phyloP scores from a whole-genome alignment of 176 grass and related monocot genomes.

The Oryza rufipogon region DNA sequence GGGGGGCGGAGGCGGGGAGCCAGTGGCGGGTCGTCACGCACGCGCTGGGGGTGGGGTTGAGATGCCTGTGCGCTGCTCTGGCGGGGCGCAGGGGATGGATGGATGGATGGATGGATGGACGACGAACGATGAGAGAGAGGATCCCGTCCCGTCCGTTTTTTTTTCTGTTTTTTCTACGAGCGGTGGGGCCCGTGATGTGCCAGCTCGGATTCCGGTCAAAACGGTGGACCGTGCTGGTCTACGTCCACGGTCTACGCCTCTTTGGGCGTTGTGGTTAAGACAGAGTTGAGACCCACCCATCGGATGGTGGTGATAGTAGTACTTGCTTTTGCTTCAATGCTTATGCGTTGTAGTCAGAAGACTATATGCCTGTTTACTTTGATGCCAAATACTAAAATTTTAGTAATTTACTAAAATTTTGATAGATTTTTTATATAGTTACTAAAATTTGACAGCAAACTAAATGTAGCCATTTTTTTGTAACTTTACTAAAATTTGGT shows the following conservation, averaged over 20 bases:
- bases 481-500: too few relatives aligned
- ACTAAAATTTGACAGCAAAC: too few relatives aligned
- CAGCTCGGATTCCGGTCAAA: conserved; percentile 33
- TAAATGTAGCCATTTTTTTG: too few relatives aligned
- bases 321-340: not conserved
- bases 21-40: conserved; percentile 8
- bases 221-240: conserved; percentile 23
- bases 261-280: not conserved
- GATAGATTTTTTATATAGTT: too few relatives aligned
- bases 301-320: too few relatives aligned
- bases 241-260: not conserved
- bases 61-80: too few relatives aligned
- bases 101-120: too few relatives aligned
- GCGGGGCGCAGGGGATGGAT: not conserved
- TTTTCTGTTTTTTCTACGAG: not conserved
- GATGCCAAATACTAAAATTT: too few relatives aligned
- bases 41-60: not conserved
- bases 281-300: not conserved
- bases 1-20: not conserved
- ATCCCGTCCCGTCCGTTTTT: not conserved
- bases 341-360: not conserved
- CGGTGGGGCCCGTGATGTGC: not conserved
- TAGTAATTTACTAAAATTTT: too few relatives aligned
- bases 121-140: not conserved
- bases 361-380: too few relatives aligned